Percentiles rank a stretch among this genome's conserved stretches.
Evolutionary conservation across 192 early-diverging fungal genomes (phyloP).

Genomic region (Chytriomyces hyalinus): DNA sequence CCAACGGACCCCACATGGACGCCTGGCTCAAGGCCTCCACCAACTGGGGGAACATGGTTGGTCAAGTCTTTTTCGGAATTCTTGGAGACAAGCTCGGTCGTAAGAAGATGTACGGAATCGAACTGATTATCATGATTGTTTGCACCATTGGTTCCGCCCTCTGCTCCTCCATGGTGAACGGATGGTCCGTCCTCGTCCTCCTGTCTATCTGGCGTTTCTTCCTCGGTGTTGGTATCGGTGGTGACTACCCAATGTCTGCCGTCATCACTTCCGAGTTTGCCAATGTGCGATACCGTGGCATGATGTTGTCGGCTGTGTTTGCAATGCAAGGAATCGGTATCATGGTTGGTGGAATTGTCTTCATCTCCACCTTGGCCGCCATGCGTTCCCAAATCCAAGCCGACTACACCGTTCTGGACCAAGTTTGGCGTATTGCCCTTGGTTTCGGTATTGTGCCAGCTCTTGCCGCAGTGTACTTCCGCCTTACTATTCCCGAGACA

Average conservation of each 20-base stretch:
- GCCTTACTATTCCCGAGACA: slow-evolving; percentile 87
- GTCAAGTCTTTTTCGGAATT: slow-evolving; percentile 88
- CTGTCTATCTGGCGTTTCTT: slow-evolving; percentile 89
- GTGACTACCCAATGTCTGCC: slow-evolving; percentile 94
- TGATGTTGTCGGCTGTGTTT: slow-evolving; percentile 87
- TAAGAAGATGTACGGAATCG: slow-evolving; percentile 86
- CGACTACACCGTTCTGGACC: slow-evolving; percentile 70
- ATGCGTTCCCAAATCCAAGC: slow-evolving; percentile 71
- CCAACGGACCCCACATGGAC: slow-evolving; percentile 59
- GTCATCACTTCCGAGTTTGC: slow-evolving; percentile 94
- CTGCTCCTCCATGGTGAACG: slow-evolving; percentile 68
- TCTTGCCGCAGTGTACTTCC: slow-evolving; percentile 85
- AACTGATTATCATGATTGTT: slow-evolving; percentile 88
- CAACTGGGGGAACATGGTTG: slow-evolving; percentile 87
- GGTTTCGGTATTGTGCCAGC: slow-evolving; percentile 86
- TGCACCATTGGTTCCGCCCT: slow-evolving; percentile 83
- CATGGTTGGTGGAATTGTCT: slow-evolving; percentile 77
- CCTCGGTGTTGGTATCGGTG: slow-evolving; percentile 92
- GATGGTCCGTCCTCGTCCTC: slow-evolving; percentile 70
- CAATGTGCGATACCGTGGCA: slow-evolving; percentile 77
- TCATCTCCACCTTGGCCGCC: slow-evolving; percentile 71
- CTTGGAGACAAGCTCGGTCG: slow-evolving; percentile 89
- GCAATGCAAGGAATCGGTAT: slow-evolving; percentile 94
- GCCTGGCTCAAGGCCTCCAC: slow-evolving; percentile 86
- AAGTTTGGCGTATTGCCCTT: slow-evolving; percentile 90